phyloP scores from a whole-genome alignment of 148 eudicot species.

The Rhododendron williamsianum region DNA sequence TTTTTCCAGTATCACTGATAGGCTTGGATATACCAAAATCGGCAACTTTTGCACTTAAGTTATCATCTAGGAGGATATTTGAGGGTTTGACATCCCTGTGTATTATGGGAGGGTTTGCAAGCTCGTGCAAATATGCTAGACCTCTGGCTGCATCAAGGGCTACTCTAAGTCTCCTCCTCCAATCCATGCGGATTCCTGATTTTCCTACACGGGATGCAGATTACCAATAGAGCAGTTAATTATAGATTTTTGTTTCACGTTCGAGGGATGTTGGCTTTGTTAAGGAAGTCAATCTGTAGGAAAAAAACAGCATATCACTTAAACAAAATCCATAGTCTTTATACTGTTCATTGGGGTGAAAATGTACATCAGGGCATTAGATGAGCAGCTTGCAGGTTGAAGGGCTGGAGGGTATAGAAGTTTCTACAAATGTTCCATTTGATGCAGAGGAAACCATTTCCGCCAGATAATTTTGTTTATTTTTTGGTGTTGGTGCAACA shows the following conservation, averaged over 20 bases:
- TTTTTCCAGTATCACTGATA: conserved; percentile 2
- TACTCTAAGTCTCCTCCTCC: conserved; percentile 18
- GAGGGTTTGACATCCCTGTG: conserved; percentile 20
- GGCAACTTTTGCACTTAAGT: conserved; percentile 19
- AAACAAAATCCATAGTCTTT: background rate
- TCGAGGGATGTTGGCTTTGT: background rate
- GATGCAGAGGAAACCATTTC: background rate
- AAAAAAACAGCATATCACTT: background rate
- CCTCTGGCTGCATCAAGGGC: conserved; percentile 25
- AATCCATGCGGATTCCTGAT: conserved; percentile 22
- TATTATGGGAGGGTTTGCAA: conserved; percentile 26
- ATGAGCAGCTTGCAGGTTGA: background rate
- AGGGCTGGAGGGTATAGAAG: background rate
- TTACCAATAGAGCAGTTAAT: background rate
- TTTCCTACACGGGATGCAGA: conserved; percentile 10
- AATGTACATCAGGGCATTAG: background rate
- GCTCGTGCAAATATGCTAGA: conserved; percentile 22
- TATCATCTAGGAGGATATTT: conserved; percentile 22
- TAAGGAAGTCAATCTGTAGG: background rate
- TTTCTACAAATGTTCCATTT: background rate
- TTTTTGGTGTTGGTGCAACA: background rate
- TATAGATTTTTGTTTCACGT: background rate
- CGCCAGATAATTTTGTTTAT: background rate
- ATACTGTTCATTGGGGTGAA: background rate
- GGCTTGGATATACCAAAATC: conserved; percentile 28